These are phyloP conservation scores for Lachnellula cervina DNA, from an alignment of 2,329 filamentous ascomycete species.

Conservation along the genomic window DNA sequence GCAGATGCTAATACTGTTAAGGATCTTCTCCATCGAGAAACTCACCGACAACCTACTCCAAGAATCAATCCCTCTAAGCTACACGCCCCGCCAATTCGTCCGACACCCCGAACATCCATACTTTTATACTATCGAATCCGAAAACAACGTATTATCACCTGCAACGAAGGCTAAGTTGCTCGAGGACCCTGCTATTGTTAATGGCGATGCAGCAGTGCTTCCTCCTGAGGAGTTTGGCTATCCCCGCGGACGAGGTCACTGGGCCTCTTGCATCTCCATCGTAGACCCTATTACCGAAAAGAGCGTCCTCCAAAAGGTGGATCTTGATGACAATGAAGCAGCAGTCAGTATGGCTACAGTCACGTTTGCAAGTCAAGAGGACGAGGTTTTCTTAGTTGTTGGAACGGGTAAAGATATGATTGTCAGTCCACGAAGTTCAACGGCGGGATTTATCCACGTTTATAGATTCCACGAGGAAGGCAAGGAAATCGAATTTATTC, in stretches of 20 bases:
- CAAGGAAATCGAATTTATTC: constrained; percentile 85
- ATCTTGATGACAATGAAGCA: constrained; percentile 85
- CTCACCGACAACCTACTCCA: constrained; percentile 81
- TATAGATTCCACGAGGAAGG: constrained; percentile 87
- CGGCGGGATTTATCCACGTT: constrained; percentile 81
- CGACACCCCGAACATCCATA: constrained; percentile 83
- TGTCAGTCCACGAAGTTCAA: constrained; percentile 69
- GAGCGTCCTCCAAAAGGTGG: constrained; percentile 68
- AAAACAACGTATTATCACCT: constrained; percentile 83
- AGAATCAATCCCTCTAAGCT: constrained; percentile 78
- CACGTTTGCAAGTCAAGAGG: constrained; percentile 81
- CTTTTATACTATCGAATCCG: constrained; percentile 91
- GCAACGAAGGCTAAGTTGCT: constrained; percentile 72
- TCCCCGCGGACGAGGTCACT: constrained; percentile 75
- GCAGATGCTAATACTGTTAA: constrained; percentile 37
- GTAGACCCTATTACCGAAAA: constrained; percentile 79
- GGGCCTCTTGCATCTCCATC: constrained; percentile 93
- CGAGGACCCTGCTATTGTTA: constrained; percentile 63
- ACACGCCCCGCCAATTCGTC: constrained; percentile 84
- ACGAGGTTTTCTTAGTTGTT: constrained; percentile 87
- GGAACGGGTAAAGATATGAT: constrained; percentile 90
- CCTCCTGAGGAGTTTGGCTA: constrained; percentile 85
- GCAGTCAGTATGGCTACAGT: constrained; percentile 82
- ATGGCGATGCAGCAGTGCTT: constrained; percentile 66
- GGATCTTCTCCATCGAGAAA: constrained; percentile 88